Evolutionary conservation across 2,329 filamentous ascomycete genomes (phyloP).

Genomic region (Fusarium domesticum): DNA sequence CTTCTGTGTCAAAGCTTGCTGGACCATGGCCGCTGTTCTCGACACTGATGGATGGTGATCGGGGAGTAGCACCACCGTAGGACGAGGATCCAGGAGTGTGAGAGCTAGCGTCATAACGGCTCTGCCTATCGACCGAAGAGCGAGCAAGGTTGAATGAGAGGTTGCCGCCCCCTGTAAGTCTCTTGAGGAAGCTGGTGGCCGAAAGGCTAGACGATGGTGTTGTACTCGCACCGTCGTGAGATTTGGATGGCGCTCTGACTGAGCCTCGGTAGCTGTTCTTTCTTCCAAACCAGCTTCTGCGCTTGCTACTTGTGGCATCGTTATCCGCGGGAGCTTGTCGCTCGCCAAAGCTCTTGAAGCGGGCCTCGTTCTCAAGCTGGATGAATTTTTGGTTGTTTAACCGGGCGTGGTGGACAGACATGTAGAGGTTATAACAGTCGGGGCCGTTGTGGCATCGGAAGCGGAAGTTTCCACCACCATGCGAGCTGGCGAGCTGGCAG

Average conservation of each 20-base stretch:
- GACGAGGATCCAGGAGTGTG: conserved; percentile 60
- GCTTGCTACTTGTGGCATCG: conserved; percentile 46
- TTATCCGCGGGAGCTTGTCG: conserved; percentile 48
- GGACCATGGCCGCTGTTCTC: conserved; percentile 51
- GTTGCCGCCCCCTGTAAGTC: conserved; percentile 68
- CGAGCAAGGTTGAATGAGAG: conserved; percentile 76
- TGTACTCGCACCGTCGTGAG: conserved; percentile 71
- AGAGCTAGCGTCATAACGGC: conserved; percentile 53
- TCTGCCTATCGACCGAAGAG: conserved; percentile 65
- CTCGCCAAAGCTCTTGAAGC: conserved; percentile 68
- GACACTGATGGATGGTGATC: conserved; percentile 57
- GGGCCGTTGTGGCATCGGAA: conserved; percentile 75
- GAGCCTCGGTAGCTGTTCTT: conserved; percentile 65
- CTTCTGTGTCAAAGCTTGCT: conserved; percentile 61
- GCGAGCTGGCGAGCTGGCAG: conserved; percentile 62
- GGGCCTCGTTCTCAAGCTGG: conserved; percentile 62
- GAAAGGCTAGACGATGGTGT: conserved; percentile 59
- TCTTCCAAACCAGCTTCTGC: conserved; percentile 58
- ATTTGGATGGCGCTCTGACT: conserved; percentile 59
- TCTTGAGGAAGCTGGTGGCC: conserved; percentile 75
- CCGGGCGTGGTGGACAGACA: conserved; percentile 80
- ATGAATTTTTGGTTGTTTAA: conserved; percentile 91
- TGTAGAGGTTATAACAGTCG: conserved; percentile 81
- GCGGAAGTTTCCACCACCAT: conserved; percentile 75
- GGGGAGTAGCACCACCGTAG: conserved; percentile 46